Evolutionary conservation across 2,329 filamentous ascomycete species (phyloP).

Genomic region (Thermoascus crustaceus): DNA sequence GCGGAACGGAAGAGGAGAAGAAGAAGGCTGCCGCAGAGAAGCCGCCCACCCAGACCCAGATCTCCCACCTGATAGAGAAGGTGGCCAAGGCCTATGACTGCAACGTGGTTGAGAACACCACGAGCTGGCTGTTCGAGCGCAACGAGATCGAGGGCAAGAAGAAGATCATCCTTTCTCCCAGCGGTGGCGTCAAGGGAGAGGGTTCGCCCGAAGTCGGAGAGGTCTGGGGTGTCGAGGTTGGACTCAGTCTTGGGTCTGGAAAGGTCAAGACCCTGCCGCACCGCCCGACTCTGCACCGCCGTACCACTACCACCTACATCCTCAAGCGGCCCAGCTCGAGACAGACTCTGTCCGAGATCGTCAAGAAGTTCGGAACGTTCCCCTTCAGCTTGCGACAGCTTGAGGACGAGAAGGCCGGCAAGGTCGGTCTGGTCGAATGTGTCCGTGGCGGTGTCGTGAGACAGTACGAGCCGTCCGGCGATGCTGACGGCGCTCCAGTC

Average conservation of each 20-base stretch:
- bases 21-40: constrained; percentile 79
- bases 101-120: constrained; percentile 94
- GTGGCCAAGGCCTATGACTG: constrained; percentile 83
- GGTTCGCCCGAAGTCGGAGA: constrained; percentile 81
- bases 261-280: constrained; percentile 91
- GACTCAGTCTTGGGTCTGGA: constrained; percentile 79
- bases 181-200: constrained; percentile 83
- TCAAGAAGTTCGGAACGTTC: constrained; percentile 96
- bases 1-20: constrained; percentile 89
- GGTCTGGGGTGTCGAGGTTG: constrained; percentile 96
- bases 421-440: constrained; percentile 95
- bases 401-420: constrained; percentile 88
- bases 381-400: constrained; percentile 96
- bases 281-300: constrained; percentile 83
- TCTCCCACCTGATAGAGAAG: constrained; percentile 82
- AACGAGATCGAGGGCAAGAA: constrained; percentile 98
- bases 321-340: constrained; percentile 91
- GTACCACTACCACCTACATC: constrained; percentile 82
- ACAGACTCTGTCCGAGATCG: constrained; percentile 85
- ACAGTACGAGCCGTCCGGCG: constrained; percentile 91
- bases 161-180: constrained; percentile 84
- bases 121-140: constrained; percentile 90
- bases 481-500: constrained; percentile 80
- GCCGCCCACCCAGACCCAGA: constrained; percentile 75
- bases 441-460: constrained; percentile 87